These are phyloP conservation scores for Farysia itapuensis DNA, from an alignment of 1,284 basidiomycete genomes.

Conservation along the genomic window DNA sequence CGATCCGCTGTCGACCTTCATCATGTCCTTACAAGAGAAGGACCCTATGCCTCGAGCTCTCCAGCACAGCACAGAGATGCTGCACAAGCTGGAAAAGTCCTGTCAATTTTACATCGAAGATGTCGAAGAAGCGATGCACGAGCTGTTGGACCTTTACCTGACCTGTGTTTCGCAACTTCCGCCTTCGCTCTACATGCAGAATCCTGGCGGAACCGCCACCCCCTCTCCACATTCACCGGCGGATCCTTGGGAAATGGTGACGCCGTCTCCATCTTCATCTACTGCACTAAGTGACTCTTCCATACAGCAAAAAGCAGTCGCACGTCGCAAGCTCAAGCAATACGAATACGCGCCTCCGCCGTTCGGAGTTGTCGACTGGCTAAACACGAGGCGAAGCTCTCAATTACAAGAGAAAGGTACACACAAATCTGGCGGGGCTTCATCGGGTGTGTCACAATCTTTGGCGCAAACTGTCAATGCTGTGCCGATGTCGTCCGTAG, in stretches of 20 bases:
- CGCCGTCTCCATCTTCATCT: slow-evolving; percentile 13
- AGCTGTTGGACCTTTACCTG: slow-evolving; percentile 38
- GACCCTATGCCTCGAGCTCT: background rate
- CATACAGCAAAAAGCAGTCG: background rate
- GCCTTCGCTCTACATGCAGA: slow-evolving; percentile 20
- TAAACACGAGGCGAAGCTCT: slow-evolving; percentile 15
- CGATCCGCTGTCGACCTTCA: background rate
- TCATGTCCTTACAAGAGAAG: background rate
- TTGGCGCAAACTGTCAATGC: no score
- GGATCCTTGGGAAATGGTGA: slow-evolving; percentile 13
- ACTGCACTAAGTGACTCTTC: slow-evolving; percentile 7
- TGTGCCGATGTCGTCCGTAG: background rate
- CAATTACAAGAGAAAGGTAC: slow-evolving; percentile 2
- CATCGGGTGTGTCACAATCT: no score
- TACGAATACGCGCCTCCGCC: slow-evolving; percentile 41
- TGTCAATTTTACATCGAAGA: slow-evolving; percentile 22
- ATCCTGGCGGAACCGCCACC: slow-evolving; percentile 3
- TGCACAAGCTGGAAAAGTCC: background rate
- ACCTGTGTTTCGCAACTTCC: slow-evolving; percentile 14
- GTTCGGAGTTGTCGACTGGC: slow-evolving; percentile 31
- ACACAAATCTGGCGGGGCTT: background rate
- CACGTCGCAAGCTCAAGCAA: slow-evolving; percentile 14
- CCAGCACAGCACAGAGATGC: background rate
- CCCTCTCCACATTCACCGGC: slow-evolving; percentile 33
- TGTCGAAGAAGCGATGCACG: slow-evolving; percentile 37